Evolutionary conservation across 495 filamentous ascomycete genomes (phyloP).

Genomic region (Neurospora intermedia): DNA sequence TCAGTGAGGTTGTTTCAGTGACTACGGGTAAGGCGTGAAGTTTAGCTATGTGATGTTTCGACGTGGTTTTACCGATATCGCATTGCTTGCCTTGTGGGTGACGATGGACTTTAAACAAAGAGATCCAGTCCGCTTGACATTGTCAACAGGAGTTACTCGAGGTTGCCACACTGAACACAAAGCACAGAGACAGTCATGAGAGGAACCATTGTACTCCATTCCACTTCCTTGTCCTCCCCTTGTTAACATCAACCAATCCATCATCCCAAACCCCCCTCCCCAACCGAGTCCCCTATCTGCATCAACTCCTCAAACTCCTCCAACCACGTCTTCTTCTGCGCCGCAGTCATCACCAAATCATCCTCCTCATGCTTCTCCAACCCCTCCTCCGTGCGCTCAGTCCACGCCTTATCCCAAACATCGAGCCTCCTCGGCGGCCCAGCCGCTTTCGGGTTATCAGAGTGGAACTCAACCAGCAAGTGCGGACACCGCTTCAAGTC

Average conservation of each 20-base stretch:
- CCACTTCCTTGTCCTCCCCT: too few relatives aligned
- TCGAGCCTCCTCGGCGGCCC: not conserved
- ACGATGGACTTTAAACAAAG: not conserved
- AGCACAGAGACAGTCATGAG: not conserved
- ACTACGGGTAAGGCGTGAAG: too few relatives aligned
- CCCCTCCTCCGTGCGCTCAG: not conserved
- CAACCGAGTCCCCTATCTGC: not conserved
- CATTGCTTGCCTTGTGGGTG: not conserved
- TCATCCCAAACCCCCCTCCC: not conserved
- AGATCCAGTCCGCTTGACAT: not conserved
- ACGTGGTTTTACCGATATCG: too few relatives aligned
- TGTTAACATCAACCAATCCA: too few relatives aligned
- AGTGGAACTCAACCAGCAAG: not conserved
- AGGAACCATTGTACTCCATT: not conserved
- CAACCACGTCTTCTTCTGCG: not conserved
- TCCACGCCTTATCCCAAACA: not conserved
- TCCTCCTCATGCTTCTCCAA: not conserved
- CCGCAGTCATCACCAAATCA: not conserved
- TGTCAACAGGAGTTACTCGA: not conserved
- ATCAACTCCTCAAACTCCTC: not conserved
- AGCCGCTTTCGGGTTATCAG: not conserved
- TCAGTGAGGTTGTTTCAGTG: not conserved
- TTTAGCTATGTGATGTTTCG: too few relatives aligned
- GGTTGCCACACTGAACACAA: rapidly evolving
- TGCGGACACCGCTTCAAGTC: not conserved